phyloP scores from a whole-genome alignment of 331 rosid genomes.

The Dryas integrifolia region DNA sequence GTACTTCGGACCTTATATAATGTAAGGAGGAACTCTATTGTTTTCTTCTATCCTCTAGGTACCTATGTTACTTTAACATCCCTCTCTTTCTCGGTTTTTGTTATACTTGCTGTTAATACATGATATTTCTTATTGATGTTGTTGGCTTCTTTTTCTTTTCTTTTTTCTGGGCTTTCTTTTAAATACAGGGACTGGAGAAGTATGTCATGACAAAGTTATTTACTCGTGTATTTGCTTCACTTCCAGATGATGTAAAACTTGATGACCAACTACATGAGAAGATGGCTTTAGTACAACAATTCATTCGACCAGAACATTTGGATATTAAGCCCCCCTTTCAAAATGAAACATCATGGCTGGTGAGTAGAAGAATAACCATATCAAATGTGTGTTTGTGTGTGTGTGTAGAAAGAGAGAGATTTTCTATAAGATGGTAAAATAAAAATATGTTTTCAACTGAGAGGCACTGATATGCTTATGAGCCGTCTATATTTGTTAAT shows the following conservation, averaged over 20 bases:
- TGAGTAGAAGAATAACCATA: slow-evolving; percentile 45
- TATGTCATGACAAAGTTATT: slow-evolving; percentile 98
- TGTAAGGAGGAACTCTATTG: background rate
- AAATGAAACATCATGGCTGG: slow-evolving; percentile 96
- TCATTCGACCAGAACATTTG: slow-evolving; percentile 86
- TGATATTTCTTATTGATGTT: slow-evolving; percentile 10
- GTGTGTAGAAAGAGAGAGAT: background rate
- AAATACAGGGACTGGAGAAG: slow-evolving; percentile 93
- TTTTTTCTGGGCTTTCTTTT: slow-evolving; percentile 22
- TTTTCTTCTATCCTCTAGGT: background rate
- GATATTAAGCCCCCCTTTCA: slow-evolving; percentile 78
- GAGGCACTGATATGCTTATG: background rate
- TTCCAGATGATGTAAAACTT: slow-evolving; percentile 74
- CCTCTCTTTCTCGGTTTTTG: background rate
- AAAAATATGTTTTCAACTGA: background rate
- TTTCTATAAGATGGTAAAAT: background rate
- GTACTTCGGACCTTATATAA: background rate
- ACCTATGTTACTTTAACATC: background rate
- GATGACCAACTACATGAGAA: slow-evolving; percentile 83
- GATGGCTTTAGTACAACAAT: slow-evolving; percentile 88
- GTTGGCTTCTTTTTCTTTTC: slow-evolving; percentile 27
- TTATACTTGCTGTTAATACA: background rate
- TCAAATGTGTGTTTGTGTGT: background rate
- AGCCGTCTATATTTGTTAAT: background rate
- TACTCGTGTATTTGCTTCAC: slow-evolving; percentile 86